Base-by-base conservation (phyloP, 345 rosid genomes). In the Populus euphratica region DNA sequence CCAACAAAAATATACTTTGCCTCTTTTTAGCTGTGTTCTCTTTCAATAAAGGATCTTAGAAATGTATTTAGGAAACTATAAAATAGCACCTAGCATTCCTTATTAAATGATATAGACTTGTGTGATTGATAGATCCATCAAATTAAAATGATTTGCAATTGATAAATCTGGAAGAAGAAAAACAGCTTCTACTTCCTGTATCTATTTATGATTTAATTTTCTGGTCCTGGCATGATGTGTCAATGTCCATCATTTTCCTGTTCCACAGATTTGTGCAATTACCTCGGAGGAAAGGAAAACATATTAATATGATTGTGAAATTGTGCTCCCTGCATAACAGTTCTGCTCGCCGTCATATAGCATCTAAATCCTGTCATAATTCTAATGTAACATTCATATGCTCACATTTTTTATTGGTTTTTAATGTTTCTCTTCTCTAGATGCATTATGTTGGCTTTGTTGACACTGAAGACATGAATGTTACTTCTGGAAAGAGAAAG, bases 401-500 rank as follows among this genome's bases (percentile, higher is more conserved):
- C 38, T 47, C 78, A 41, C 68, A 79, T 70, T 36, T 13, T 21
- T 75, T 72, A 64, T 39, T 67, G 44, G 66, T 59, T 75, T 75
- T 39, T 64, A 74, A 56, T 66, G 69, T 59, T 54, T 78, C 14
- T 77, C 77, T 79, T 64, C 21, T 81, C 84, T 75, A 96, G 98
- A 93, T 94, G 97, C 98, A 94, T 82, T 86, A 91, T 77, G 90
- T 94, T 35, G 97, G 98, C 78, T 91, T 90, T 74, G 92, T 93
- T 82, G 93, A 93, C 81, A 87, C 94, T 14, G 94, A 93, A 80
- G 98, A 94, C 80, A 93, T 94, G 94, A 90, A 93, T 84, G 86
- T 89, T 69, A 88, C 80, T 72, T 87, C 92, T 77, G 97, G 98
- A 63, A 93, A 82, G 83, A 83, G 91, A 79, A 93, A 93, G 78